phyloP scores from a whole-genome alignment of 345 rosid species.

The Euphorbia tirucalli region DNA sequence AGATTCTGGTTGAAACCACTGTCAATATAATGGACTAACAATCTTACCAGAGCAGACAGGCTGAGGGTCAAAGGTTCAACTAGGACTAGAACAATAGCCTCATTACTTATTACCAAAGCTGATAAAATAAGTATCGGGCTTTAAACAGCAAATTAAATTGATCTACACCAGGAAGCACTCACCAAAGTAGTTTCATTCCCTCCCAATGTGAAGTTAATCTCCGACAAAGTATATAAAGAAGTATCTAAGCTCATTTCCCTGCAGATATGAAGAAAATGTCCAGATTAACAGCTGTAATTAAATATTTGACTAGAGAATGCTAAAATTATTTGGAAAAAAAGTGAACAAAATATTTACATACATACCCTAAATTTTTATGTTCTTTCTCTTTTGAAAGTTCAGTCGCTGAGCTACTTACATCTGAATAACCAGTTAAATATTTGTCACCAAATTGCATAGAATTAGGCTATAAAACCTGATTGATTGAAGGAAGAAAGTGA shows the following conservation, averaged over 20 bases:
- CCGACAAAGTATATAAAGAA: conserved; percentile 62
- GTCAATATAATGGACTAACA: not conserved
- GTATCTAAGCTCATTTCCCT: conserved; percentile 49
- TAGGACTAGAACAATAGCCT: not conserved
- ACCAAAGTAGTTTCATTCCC: conserved; percentile 70
- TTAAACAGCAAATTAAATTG: conserved; percentile 1
- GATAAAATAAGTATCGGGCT: not conserved
- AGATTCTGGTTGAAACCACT: not conserved
- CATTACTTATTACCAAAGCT: not conserved
- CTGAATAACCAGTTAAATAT: conserved; percentile 32
- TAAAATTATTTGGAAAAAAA: conserved; percentile 1
- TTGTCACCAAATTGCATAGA: conserved; percentile 6
- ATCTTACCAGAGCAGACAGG: not conserved
- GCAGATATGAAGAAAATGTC: conserved; percentile 27
- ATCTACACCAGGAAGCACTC: conserved; percentile 30
- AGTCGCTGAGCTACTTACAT: conserved; percentile 43
- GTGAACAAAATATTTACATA: not conserved
- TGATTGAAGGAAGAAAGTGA: conserved; percentile 4
- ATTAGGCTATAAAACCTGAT: too few relatives aligned
- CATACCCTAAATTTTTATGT: conserved; percentile 42
- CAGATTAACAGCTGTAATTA: conserved; percentile 18
- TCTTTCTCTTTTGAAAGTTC: conserved; percentile 44
- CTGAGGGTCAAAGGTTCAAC: not conserved
- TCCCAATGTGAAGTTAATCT: conserved; percentile 56
- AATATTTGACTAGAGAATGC: not conserved